Conservation (phyloP, 2,329 filamentous ascomycete species). For the Byssoonygena ceratinophila region DNA sequence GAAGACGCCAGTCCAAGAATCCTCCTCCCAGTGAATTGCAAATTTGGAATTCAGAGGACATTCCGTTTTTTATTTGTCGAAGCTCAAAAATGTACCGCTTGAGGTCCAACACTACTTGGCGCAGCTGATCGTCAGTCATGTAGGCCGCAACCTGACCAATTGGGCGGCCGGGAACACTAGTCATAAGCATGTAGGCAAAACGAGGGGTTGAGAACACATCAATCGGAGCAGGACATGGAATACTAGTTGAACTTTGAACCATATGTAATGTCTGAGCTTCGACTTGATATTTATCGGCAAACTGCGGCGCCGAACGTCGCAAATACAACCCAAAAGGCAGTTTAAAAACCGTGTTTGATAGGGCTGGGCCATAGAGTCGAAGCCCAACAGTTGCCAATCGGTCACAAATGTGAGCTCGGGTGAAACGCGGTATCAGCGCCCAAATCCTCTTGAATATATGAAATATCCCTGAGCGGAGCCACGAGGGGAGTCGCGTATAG, state of each 20-base stretch:
- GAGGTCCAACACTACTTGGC: slow-evolving; percentile 13
- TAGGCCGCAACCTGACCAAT: slow-evolving; percentile 11
- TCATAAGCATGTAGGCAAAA: slow-evolving; percentile 16
- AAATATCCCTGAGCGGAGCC: background rate
- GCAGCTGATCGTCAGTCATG: slow-evolving; percentile 16
- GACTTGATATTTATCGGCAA: slow-evolving; percentile 8
- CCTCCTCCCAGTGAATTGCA: slow-evolving; percentile 15
- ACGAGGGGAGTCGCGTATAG: background rate
- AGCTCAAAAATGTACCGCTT: slow-evolving; percentile 15
- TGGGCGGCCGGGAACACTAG: slow-evolving; percentile 15
- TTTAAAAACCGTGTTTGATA: slow-evolving; percentile 14
- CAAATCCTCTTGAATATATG: background rate
- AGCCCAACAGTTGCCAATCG: background rate
- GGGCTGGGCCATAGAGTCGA: background rate
- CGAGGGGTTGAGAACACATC: slow-evolving; percentile 11
- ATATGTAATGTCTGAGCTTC: slow-evolving; percentile 14
- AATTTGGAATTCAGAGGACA: slow-evolving; percentile 7
- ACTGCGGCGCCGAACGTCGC: slow-evolving; percentile 9
- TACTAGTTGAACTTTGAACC: slow-evolving; percentile 12
- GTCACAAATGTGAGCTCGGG: background rate
- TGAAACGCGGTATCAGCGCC: background rate
- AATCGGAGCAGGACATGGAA: slow-evolving; percentile 14
- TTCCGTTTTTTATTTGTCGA: slow-evolving; percentile 7
- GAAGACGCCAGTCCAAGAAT: slow-evolving; percentile 16
- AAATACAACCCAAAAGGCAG: slow-evolving; percentile 18